Conservation (phyloP, 2,329 filamentous ascomycete genomes). For the Monilinia polystroma region DNA sequence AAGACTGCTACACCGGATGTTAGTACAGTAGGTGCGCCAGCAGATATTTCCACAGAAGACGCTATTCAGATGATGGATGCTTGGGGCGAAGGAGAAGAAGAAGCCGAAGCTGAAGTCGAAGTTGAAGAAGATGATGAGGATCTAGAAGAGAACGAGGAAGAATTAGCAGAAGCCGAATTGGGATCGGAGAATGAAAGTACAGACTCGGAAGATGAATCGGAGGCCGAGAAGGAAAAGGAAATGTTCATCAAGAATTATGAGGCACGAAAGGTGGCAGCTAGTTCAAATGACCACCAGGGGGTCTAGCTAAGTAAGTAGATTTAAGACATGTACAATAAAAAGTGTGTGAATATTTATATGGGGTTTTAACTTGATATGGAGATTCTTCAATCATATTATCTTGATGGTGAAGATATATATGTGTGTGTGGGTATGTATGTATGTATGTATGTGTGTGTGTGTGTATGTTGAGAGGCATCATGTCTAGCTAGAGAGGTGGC, state of each 20-base stretch:
- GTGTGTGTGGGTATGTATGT: too few species aligned
- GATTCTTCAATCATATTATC: too few species aligned
- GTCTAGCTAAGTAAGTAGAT: neutral
- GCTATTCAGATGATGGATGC: slow-evolving; percentile 6
- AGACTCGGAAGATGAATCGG: slow-evolving; percentile 19
- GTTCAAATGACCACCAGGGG: neutral
- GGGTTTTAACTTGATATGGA: too few species aligned
- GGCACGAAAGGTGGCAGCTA: neutral
- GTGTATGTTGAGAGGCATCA: too few species aligned
- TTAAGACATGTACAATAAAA: neutral
- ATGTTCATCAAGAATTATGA: slow-evolving; percentile 23
- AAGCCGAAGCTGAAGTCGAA: slow-evolving; percentile 2
- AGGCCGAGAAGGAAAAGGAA: slow-evolving; percentile 23
- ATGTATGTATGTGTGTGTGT: too few species aligned
- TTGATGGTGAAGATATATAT: too few species aligned
- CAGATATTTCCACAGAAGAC: slow-evolving; percentile 16
- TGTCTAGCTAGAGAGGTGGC: too few species aligned
- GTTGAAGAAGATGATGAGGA: slow-evolving; percentile 6
- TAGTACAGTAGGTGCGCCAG: neutral
- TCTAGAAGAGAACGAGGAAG: slow-evolving; percentile 8
- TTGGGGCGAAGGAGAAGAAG: slow-evolving; percentile 11
- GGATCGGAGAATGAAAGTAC: slow-evolving; percentile 22
- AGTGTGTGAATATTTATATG: too few species aligned
- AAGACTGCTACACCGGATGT: neutral
- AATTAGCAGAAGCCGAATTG: slow-evolving; percentile 1